Evolutionary conservation across 805 yeast species (phyloP).

Genomic region (Saccharomycopsis sp.): DNA sequence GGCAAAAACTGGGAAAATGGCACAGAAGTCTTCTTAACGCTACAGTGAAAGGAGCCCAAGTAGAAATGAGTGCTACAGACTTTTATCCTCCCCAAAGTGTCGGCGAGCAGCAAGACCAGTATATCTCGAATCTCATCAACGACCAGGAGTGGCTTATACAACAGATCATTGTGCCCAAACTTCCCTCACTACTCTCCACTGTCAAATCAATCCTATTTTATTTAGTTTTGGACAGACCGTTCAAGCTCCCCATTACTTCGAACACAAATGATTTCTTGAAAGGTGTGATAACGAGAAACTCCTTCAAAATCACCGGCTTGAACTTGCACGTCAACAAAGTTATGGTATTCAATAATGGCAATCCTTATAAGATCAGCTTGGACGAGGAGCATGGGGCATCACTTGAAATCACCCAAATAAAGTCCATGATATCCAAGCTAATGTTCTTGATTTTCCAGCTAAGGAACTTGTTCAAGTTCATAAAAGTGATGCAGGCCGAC

Average conservation of each 20-base stretch:
- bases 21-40: neutral
- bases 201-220: slow-evolving; percentile 14
- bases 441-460: slow-evolving; percentile 12
- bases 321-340: slow-evolving; percentile 12
- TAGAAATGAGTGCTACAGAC: slow-evolving; percentile 6
- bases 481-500: neutral
- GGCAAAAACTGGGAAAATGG: neutral
- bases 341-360: slow-evolving; percentile 11
- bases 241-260: slow-evolving; percentile 19
- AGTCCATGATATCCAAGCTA: slow-evolving; percentile 4
- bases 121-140: slow-evolving; percentile 10
- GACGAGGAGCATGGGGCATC: neutral
- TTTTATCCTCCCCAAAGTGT: slow-evolving; percentile 7
- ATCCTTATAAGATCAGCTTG: slow-evolving; percentile 8
- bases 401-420: slow-evolving; percentile 14
- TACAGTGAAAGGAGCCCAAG: neutral
- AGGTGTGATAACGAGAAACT: slow-evolving; percentile 16
- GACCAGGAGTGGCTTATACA: slow-evolving; percentile 19
- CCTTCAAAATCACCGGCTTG: slow-evolving; percentile 11
- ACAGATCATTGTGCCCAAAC: slow-evolving; percentile 15
- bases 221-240: slow-evolving; percentile 14
- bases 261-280: slow-evolving; percentile 17
- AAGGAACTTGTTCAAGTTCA: slow-evolving; percentile 5
- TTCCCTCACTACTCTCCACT: slow-evolving; percentile 15
- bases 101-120: neutral